Evolutionary conservation across 2,329 filamentous ascomycete species (phyloP), one percentile per base, ranked within the genome.

Genomic region (Penicillium sp.): DNA sequence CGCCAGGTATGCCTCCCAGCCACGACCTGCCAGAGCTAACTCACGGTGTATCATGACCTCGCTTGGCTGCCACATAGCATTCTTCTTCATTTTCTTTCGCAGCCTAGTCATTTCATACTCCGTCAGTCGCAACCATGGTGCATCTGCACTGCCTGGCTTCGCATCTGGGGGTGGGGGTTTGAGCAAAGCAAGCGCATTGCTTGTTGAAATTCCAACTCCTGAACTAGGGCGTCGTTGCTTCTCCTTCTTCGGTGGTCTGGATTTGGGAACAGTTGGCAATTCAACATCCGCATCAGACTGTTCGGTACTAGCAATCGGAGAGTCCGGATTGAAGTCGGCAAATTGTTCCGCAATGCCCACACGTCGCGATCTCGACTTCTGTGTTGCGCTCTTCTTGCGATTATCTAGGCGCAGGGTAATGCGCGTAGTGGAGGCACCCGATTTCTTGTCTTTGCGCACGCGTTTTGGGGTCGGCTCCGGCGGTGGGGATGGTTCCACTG

Each of bases 41-140:
- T 88, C 84, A 31, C 85, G 82, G 55, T 84, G 79, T 47, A 88
- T 85, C 86, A 88, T 88, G 11, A 86, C 84, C 58, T 85, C 83
- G 61, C 84, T 87, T 1, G 86, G 86, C 45, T 84, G 82, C 86
- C 86, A 88, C n/a, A 86, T 81, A 6, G 85, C 84, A 60, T 88
- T 88, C 77, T 88, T 88, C 76, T 88, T 88, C 86, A 88, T 88
- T 63, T 84, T 82, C 71, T 88, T 88, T 52, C 86, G 80, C 24
- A 88, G 72, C 51, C 83, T 84, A 5, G 85, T 86, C 84, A 88
- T 86, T 66, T 88, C 86, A 76, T 82, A 88, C 63, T 87, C 85
- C 3, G 86, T 88, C 60, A 88, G 74, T 56, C 84, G 83, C 65
- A 85, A 77, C 86, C 86, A 88, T 2, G 86, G 86, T 58, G 82